phyloP scores from a whole-genome alignment of 495 filamentous ascomycete genomes.

The Tuber calosporum region DNA sequence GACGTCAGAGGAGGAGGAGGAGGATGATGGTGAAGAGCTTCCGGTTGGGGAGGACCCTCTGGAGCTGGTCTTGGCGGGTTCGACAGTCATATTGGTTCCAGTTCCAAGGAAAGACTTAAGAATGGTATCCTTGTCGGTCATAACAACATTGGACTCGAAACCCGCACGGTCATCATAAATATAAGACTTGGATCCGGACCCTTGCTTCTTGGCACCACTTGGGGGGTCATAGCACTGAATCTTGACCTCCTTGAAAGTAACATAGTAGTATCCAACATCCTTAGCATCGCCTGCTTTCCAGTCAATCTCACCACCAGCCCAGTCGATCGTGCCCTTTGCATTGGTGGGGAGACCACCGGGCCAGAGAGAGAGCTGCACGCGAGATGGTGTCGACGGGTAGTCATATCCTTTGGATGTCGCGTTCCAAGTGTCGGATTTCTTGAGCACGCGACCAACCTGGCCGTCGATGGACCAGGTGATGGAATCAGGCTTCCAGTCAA shows the following conservation, averaged over 20 bases:
- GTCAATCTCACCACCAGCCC: conserved; percentile 84
- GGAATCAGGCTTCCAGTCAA: conserved; percentile 81
- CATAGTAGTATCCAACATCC: conserved; percentile 80
- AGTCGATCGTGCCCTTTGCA: conserved; percentile 74
- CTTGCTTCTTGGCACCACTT: conserved; percentile 50
- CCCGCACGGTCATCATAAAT: conserved; percentile 59
- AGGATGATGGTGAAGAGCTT: conserved; percentile 32
- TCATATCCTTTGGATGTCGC: conserved; percentile 70
- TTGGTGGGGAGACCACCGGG: conserved; percentile 77
- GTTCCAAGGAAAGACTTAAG: conserved; percentile 71
- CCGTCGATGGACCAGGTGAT: conserved; percentile 85
- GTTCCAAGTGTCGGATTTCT: conserved; percentile 76
- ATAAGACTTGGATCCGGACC: conserved; percentile 60
- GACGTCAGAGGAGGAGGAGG: conserved; percentile 40
- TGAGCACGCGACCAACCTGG: conserved; percentile 61
- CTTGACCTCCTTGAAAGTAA: conserved; percentile 65
- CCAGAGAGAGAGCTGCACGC: conserved; percentile 92
- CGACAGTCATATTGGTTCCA: conserved; percentile 62
- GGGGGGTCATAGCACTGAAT: conserved; percentile 80
- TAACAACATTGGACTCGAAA: conserved; percentile 66
- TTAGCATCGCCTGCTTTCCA: conserved; percentile 80
- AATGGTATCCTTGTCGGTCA: conserved; percentile 67
- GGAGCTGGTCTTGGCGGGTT: conserved; percentile 38
- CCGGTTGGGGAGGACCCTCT: conserved; percentile 23
- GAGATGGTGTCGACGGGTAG: conserved; percentile 88